Evolutionary conservation across 208 protist species (phyloP), one percentile per base, ranked within the genome.

Genomic region (Borovskyia barvae): DNA sequence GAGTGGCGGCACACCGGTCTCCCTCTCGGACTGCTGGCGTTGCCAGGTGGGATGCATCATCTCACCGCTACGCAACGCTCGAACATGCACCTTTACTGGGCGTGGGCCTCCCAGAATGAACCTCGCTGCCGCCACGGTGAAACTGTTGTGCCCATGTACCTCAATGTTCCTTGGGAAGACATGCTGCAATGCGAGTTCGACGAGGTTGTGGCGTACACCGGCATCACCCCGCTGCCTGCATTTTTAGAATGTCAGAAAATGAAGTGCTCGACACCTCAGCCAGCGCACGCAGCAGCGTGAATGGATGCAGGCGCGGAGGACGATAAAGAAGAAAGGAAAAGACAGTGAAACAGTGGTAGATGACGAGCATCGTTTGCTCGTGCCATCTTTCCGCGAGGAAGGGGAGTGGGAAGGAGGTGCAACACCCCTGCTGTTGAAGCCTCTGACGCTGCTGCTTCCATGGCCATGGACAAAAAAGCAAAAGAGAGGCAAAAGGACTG

Each of bases 1-100:
- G 87, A 94, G 64, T 94, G 73, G 74, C 65, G 75, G 30, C 87
- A 94, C 58, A 94, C 87, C 5, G 82, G 84, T 7, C 72, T 94
- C 33, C 87, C 87, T 19, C 72, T 94, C 32, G 87, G 87, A 5
- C 5, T 88, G 42, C 71, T 94, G 22, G 41, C 87, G 15, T 40
- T 94, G 2, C 45, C 79, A 14, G 87, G 87, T 12, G 84, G 87
- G 26, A 78, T 77, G 32, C 75, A 79, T 11, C 79, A 77, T 45
- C 66, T 94, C 1, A 79, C 56, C 8, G 36, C 54, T 12, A 24
- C 65, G 42, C 81, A 94, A 73, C 40, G 69, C 15, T 47, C 42
- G 24, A 60, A 67, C 49, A 70, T 90, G 72, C 54, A 24, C 5
- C 15, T 82, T 0, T 92, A 92, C 59, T 66, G 66, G 49, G 24